Evolutionary conservation across 257 asterid species (phyloP).

Genomic region (Petunia secreta): DNA sequence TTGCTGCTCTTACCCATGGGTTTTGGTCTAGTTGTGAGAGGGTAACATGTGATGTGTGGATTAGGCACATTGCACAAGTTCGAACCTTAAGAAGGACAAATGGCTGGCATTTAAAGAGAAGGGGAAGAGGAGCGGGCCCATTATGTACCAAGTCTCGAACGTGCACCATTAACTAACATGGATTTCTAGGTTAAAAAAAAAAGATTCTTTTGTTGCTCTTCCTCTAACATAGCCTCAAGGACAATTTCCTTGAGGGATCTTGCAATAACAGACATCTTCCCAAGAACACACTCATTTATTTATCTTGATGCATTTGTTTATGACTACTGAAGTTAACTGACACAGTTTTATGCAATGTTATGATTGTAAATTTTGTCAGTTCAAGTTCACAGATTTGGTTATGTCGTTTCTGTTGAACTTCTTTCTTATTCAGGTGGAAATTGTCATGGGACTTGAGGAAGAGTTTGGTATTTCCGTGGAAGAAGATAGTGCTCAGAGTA

Average conservation of each 20-base stretch:
- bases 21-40: too few relatives aligned
- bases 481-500: slow-evolving; percentile 38
- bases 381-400: not conserved
- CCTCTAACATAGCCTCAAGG: not conserved
- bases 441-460: slow-evolving; percentile 42
- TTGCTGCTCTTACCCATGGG: not conserved
- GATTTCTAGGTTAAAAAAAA: too few relatives aligned
- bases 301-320: not conserved
- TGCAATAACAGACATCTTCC: not conserved
- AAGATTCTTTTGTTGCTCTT: not conserved
- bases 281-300: not conserved
- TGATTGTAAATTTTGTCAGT: not conserved
- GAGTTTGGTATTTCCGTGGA: slow-evolving; percentile 35
- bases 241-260: not conserved
- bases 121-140: too few relatives aligned
- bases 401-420: not conserved
- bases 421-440: slow-evolving; percentile 32
- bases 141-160: too few relatives aligned
- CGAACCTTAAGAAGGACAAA: too few relatives aligned
- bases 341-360: not conserved
- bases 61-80: too few relatives aligned
- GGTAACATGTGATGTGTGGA: too few relatives aligned
- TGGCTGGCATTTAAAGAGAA: too few relatives aligned
- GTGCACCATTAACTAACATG: too few relatives aligned
- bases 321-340: not conserved